Base-by-base conservation (phyloP, 306 rosid species). In the Corylus heterophylla region DNA sequence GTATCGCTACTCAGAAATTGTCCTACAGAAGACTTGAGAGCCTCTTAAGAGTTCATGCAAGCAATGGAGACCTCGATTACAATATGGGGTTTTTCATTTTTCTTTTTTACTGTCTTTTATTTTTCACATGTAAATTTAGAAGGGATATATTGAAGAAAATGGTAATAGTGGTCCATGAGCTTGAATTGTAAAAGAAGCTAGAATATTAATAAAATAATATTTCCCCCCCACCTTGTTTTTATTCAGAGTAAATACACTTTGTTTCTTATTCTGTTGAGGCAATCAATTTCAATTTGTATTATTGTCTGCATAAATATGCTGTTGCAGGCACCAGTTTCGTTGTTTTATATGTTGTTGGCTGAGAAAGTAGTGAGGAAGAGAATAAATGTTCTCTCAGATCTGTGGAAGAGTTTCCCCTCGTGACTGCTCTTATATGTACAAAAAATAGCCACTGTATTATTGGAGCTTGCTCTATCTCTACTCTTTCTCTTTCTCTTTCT, bases 341-440 rank as follows among this genome's bases (percentile, higher is more conserved):
- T 88, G 93, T 89, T 89, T 89, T 89, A 80, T 90, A 75, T 91
- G 96, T 88, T 88, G 93, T 89, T 92, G 88, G 91, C 71, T 85
- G 88, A 89, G 87, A 87, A 87, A 83, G 89, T 84, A 83, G 89
- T 84, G 69, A 78, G 71, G 51, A 76, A 59, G 78, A 69, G 80
- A 63, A 80, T 84, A 83, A 75, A 83, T 82, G 86, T 90, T 89
- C 88, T 83, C 86, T 87, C 87, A 84, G 93, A 89, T 89, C 89
- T 89, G 85, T 76, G 83, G 31, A 76, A 80, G 75, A 77, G 79
- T 83, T 42, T 84, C 50, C 87, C 77, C 98, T 89, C 94, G 97
- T 93, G 98, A 88, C 93, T 88, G 89, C 84, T 85, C 87, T 84
- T 84, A 73, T 84, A 73, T 88, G 85, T 88, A 87, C 90, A 76